Conservation (phyloP, 306 rosid genomes). For the Luffa aegyptiaca region DNA sequence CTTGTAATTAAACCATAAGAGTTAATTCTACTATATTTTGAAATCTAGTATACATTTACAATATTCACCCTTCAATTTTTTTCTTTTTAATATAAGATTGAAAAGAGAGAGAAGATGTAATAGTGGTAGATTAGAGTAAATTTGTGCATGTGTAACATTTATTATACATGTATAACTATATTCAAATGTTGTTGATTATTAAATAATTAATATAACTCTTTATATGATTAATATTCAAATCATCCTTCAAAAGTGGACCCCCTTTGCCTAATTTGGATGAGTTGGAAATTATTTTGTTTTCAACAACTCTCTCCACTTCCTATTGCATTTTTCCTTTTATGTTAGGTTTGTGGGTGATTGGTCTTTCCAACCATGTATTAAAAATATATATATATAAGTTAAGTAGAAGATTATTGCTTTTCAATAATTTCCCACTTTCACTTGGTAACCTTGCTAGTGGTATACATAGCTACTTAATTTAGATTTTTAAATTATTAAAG, state of each 20-base stretch:
- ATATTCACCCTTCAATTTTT: no score
- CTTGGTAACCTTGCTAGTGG: background rate
- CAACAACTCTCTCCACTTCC: background rate
- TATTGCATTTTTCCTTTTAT: background rate
- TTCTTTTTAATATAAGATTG: no score
- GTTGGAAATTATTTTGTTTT: background rate
- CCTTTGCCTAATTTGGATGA: background rate
- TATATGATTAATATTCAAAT: background rate
- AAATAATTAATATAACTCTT: background rate
- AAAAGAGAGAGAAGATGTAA: background rate
- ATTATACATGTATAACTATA: no score
- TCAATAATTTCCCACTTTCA: background rate
- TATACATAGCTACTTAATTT: background rate
- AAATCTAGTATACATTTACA: no score
- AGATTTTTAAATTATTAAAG: background rate
- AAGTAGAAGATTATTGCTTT: background rate
- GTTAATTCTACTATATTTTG: no score
- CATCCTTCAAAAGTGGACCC: background rate
- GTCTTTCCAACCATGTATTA: background rate
- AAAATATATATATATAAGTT: background rate
- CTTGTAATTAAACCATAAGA: no score
- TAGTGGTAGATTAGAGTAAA: background rate
- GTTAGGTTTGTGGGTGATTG: slow-evolving; percentile 1
- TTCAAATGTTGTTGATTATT: background rate
- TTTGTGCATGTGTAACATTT: background rate